Percentiles rank a stretch among this genome's conserved stretches.
Evolutionary conservation across 2,329 filamentous ascomycete species (phyloP).

Genomic region (Metarhizium anisopliae): DNA sequence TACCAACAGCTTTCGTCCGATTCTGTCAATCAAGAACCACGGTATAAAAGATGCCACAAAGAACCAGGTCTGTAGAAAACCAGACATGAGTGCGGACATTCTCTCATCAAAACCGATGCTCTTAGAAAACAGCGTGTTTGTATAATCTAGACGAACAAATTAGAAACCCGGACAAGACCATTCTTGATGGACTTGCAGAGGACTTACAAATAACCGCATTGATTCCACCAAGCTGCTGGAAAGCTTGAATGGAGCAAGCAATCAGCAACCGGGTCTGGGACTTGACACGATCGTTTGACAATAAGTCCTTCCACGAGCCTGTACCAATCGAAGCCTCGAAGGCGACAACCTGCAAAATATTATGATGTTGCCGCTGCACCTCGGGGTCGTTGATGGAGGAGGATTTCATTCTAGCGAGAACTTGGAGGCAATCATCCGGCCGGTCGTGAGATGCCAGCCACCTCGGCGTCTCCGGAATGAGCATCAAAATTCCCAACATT

Average conservation of each 20-base stretch:
- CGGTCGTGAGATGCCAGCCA: slow-evolving; percentile 32
- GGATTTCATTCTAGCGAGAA: slow-evolving; percentile 25
- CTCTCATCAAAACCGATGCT: slow-evolving; percentile 31
- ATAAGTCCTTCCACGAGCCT: slow-evolving; percentile 19
- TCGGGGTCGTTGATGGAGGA: slow-evolving; percentile 12
- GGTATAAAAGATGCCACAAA: slow-evolving; percentile 32
- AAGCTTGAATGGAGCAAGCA: slow-evolving; percentile 19
- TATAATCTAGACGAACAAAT: slow-evolving; percentile 25
- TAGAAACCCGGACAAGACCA: not conserved
- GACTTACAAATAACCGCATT: slow-evolving; percentile 35
- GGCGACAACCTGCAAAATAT: slow-evolving; percentile 10
- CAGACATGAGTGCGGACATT: slow-evolving; percentile 41
- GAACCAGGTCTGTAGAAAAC: slow-evolving; percentile 40
- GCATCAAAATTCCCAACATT: slow-evolving; percentile 26
- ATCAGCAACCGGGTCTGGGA: slow-evolving; percentile 21
- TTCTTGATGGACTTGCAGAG: no score
- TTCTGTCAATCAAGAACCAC: slow-evolving; percentile 36
- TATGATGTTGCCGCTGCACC: slow-evolving; percentile 16
- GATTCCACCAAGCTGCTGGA: slow-evolving; percentile 39
- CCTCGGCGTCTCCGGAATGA: slow-evolving; percentile 34
- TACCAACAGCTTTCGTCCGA: slow-evolving; percentile 34
- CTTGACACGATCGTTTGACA: slow-evolving; percentile 22
- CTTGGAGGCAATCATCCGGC: slow-evolving; percentile 24
- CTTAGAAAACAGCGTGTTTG: slow-evolving; percentile 35
- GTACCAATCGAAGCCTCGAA: slow-evolving; percentile 20